phyloP scores from a whole-genome alignment of 2,329 filamentous ascomycete species.

The Dothideomycetidae sp. region DNA sequence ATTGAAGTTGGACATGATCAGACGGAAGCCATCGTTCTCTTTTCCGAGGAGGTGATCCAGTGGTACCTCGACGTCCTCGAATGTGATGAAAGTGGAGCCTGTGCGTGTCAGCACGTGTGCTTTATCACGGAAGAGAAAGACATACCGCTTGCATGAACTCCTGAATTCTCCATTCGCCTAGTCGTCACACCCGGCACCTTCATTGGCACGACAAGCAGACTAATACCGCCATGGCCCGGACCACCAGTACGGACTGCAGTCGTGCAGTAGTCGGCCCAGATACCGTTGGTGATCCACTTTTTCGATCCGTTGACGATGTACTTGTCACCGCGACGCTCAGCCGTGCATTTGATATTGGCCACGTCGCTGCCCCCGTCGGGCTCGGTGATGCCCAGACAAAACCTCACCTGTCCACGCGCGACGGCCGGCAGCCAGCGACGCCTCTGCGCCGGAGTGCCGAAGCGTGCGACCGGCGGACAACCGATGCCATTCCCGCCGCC shows the following conservation, averaged over 20 bases:
- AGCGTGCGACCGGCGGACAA: constrained; percentile 47
- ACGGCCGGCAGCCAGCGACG: constrained; percentile 44
- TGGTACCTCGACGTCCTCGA: constrained; percentile 97
- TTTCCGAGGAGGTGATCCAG: constrained; percentile 98
- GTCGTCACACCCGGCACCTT: constrained; percentile 73
- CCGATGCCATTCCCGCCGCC: constrained; percentile 49
- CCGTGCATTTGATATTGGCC: constrained; percentile 47
- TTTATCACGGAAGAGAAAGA: constrained; percentile 9
- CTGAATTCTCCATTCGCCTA: constrained; percentile 94
- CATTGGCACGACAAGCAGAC: constrained; percentile 83
- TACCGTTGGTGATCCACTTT: constrained; percentile 98
- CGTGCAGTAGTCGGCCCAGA: constrained; percentile 91
- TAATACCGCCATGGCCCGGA: constrained; percentile 79
- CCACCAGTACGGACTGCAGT: constrained; percentile 84
- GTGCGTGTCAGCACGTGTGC: constrained; percentile 42
- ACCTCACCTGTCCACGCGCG: constrained; percentile 44
- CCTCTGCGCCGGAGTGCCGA: constrained; percentile 47
- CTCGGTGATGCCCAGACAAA: constrained; percentile 53
- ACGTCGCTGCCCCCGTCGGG: constrained; percentile 49
- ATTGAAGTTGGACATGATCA: constrained; percentile 96
- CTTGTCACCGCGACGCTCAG: constrained; percentile 31
- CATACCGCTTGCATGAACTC: constrained; percentile 51
- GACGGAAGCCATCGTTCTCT: constrained; percentile 95
- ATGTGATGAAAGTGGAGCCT: constrained; percentile 93
- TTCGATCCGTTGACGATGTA: constrained; percentile 72